phyloP scores from a whole-genome alignment of 2,329 filamentous ascomycete species.

The Xylariaceae sp. region DNA sequence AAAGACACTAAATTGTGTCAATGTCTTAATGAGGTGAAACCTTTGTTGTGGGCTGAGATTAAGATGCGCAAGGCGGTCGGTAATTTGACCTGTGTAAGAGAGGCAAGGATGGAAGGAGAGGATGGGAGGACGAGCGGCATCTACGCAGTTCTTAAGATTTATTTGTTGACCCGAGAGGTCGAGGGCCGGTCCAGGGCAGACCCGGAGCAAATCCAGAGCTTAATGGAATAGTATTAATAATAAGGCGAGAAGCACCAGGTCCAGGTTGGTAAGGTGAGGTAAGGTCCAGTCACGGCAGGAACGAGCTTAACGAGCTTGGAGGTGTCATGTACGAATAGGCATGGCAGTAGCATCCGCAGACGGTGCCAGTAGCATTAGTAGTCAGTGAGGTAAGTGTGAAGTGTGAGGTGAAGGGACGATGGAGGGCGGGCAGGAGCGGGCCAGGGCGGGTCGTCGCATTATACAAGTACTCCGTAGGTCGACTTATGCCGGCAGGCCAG shows the following conservation, averaged over 20 bases:
- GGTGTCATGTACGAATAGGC: neutral
- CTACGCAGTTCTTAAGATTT: neutral
- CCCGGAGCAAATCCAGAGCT: neutral
- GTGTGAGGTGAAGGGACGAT: neutral
- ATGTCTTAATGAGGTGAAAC: neutral
- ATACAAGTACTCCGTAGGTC: neutral
- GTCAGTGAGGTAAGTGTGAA: neutral
- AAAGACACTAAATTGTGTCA: neutral
- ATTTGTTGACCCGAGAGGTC: no score
- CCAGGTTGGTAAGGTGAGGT: neutral
- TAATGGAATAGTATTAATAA: neutral
- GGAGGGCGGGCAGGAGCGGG: conserved; percentile 5
- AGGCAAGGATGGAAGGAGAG: neutral
- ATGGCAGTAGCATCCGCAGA: no score
- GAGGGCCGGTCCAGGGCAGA: no score
- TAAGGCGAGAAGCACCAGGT: neutral
- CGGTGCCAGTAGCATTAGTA: neutral
- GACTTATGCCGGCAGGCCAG: neutral
- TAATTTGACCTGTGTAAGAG: neutral
- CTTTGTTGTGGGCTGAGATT: neutral
- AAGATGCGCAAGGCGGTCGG: neutral
- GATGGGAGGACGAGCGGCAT: neutral
- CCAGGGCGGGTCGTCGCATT: conserved; percentile 15
- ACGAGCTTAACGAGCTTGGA: neutral
- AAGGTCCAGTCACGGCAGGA: neutral